Evolutionary conservation across 345 rosid genomes (phyloP).

Genomic region (Mercurialis annua): DNA sequence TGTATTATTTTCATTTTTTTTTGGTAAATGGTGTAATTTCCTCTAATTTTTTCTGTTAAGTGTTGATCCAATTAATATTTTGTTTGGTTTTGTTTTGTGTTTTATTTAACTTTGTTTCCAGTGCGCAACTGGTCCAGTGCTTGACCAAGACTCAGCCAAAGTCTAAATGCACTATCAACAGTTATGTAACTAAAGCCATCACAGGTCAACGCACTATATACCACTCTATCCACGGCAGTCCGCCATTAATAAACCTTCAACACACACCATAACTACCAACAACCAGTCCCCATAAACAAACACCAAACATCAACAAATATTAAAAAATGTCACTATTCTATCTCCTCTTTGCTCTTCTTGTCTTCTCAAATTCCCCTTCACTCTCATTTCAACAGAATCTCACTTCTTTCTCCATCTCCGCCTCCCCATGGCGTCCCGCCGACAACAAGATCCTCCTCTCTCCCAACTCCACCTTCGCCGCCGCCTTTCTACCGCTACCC

Average conservation of each 20-base stretch:
- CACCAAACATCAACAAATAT: neutral
- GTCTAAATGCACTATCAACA: no score
- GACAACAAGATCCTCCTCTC: constrained; percentile 42
- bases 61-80: no score
- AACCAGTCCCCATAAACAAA: no score
- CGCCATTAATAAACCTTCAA: constrained; percentile 18
- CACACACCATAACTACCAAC: neutral
- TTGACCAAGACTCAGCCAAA: no score
- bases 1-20: no score
- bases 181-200: no score
- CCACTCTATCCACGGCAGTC: constrained; percentile 17
- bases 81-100: no score
- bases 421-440: constrained; percentile 45
- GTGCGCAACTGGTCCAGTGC: no score
- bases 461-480: constrained; percentile 46
- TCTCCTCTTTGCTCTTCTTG: constrained; percentile 19
- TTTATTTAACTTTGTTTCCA: no score
- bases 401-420: constrained; percentile 36
- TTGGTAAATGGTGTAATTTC: no score
- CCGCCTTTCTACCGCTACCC: constrained; percentile 37
- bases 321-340: constrained; percentile 28
- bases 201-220: constrained; percentile 15
- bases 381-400: constrained; percentile 24
- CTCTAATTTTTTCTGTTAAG: no score
- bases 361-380: constrained; percentile 13